Conservation (phyloP, 2,329 filamentous ascomycete species). For the Pyrenophora tritici-repentis region DNA sequence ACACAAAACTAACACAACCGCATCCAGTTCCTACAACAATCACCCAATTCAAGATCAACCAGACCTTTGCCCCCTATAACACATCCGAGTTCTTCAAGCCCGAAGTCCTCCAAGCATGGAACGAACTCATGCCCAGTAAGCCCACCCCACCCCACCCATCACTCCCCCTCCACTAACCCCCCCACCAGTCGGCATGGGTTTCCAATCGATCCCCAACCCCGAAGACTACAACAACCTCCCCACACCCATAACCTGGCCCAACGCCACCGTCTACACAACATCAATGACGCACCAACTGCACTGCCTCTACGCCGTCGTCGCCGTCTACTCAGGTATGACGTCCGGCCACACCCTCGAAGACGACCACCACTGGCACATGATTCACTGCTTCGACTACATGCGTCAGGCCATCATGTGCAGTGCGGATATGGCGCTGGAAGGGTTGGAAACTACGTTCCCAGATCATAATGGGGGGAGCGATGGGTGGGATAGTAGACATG, state of each 20-base stretch:
- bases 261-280: slow-evolving; percentile 43
- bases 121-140: slow-evolving; percentile 36
- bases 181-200: slow-evolving; percentile 40
- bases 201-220: slow-evolving; percentile 37
- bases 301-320: slow-evolving; percentile 42
- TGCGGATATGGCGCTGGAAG: slow-evolving; percentile 41
- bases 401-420: slow-evolving; percentile 42
- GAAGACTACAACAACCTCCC: slow-evolving; percentile 40
- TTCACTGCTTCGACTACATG: slow-evolving; percentile 47
- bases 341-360: slow-evolving; percentile 33
- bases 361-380: slow-evolving; percentile 47
- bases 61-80: slow-evolving; percentile 43
- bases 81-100: slow-evolving; percentile 45
- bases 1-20: neutral
- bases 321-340: slow-evolving; percentile 38
- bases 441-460: slow-evolving; percentile 42
- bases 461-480: slow-evolving; percentile 45
- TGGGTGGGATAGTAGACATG: slow-evolving; percentile 45
- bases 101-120: slow-evolving; percentile 39
- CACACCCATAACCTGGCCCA: slow-evolving; percentile 41
- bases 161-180: no score
- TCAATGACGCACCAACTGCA: slow-evolving; percentile 44
- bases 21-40: slow-evolving; percentile 38
- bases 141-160: no score
- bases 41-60: slow-evolving; percentile 42